Base-by-base conservation (phyloP, 208 protist genomes). In the Phytomonas serpens region DNA sequence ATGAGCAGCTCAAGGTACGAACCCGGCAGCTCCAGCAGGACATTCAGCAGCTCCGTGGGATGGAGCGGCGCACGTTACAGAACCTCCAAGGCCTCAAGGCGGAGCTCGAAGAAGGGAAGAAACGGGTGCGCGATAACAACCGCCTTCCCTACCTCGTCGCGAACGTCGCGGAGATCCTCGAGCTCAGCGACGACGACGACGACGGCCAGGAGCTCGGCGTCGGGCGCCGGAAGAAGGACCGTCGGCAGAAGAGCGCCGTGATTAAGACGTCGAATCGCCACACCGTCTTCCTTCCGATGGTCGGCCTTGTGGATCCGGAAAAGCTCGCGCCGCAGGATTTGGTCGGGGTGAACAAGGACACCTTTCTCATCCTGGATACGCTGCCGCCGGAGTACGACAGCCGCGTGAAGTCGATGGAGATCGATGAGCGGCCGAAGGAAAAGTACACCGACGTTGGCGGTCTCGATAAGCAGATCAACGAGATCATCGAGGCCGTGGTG, bases 331-430 rank as follows among this genome's bases (percentile, higher is more conserved):
- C 99, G 36, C 97, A 98, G 42, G 99, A 99, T 77, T 88, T 99
- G 19, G 98, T 99, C 14, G 99, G 99, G 31, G 97, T 99, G 19
- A 99, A 99, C 88, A 99, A 99, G 81, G 99, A 99, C 86, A 99
- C 97, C 51, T 99, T 99, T 79, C 93, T 99, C 16, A 96, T 99
- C 65, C 87, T 99, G 4, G 99, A 99, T 81, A 99, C 90, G 30
- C 89, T 99, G 23, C 99, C 99, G n/a, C 82, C 97, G 27, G 98
- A 99, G 92, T 99, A 99, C 82, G 99, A 99, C 85, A 97, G 97
- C 47, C 98, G 99, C 29, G 99, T 99, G n/a, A 99, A 99, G 87
- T 98, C 99, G 36, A 99, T 99, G 99, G 98, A 99, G 83, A 98
- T 99, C 37, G 99, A 99, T 67, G 98, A 99, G 78, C 97, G 96